Base-by-base conservation (phyloP, 169 alveolate genomes). In the Eimeria necatrix region DNA sequence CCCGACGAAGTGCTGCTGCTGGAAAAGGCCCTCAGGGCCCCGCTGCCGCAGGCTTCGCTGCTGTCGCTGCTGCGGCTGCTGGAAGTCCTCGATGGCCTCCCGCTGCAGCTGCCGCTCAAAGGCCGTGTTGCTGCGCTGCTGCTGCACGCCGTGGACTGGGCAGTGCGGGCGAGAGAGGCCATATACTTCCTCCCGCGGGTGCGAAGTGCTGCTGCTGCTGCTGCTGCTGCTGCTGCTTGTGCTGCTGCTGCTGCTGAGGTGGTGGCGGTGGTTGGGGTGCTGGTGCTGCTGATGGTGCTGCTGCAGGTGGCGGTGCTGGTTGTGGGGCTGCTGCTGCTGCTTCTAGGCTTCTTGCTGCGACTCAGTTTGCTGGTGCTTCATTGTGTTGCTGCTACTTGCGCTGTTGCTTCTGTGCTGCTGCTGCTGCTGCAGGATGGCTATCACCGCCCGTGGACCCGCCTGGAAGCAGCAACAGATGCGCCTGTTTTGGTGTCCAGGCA, bases 121-220 rank as follows among this genome's bases (percentile, higher is more conserved):
- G 96, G 96, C n/a, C 94, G 96, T 4, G 74, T 94, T 32, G 91
- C 93, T 71, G 87, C 84, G 71, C 76, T 86, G 68, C 60, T 94
- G 68, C 93, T 89, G 81, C 78, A 88, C 74, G 96, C 96, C 20
- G 89, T 94, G 32, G 96, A 94, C 22, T 94, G 96, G 96, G 91
- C 90, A 20, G 96, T 94, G 51, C 96, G 93, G 52, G 96, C 96
- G 8, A 46, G 96, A 59, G 96, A 94, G 46, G 96, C 96, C 49
- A 74, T 94, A 32, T 51, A 68, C 26, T 91, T 94, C 32, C 76
- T 85, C 48, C 94, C 96, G 9, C 18, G 91, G 94, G 96, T 94
- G 71, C 24, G 96, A 14, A 41, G 41, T 53, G 73, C 89, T 9
- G 41, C 4, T 41, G 60, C 14, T 59, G 48, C 8, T 22, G 80